Evolutionary conservation across 257 asterid species (phyloP), one percentile per base, ranked within the genome.

Genomic region (Perilla frutescens): DNA sequence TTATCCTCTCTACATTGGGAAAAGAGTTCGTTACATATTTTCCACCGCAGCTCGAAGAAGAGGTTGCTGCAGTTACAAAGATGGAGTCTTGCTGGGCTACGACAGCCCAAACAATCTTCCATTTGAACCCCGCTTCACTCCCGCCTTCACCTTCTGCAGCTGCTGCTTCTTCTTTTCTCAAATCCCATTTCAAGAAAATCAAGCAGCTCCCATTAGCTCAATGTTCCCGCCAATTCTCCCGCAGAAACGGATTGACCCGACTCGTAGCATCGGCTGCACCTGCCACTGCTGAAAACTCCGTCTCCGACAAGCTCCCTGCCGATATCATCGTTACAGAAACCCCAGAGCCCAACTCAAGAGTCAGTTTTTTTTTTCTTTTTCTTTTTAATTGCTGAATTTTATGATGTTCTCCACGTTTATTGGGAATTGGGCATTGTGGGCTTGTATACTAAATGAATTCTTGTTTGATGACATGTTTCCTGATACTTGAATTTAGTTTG

Each of bases 341-440:
- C 48, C 86, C 78, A 1, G 96, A 89, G 66, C 90, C 94, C 58
- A 81, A 91, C 81, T 93, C 96, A 6, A 87, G 94, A 78, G 98
- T 93, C 65, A 45, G 92, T 71, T 77, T 8, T 29, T 54, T 72
- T 60, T 70, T 53, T 29, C 31, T 41, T 29, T 11, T 57, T 32
- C 9, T 15, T 39, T 32, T 14, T 26, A 20, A 20, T 20, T 2
- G 6, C 40, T 20, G 55, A 44, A 41, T 79, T 76, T 26, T 36
- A 12, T 57, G 20, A 34, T 39, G 26, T 20, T 20, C 26, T 20
- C 26, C 1, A 1, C 26, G 45, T 74, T 49, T 43, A 7, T 47
- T 5, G 76, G 26, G 62, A 26, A 13, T 9, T 0, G 5, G 13
- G 14, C 31, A 20, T 55, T 49, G 50, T 20, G 26, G 26, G 1